phyloP scores from a whole-genome alignment of 2,329 filamentous ascomycete genomes.

The Trichophyton mentagrophytes region DNA sequence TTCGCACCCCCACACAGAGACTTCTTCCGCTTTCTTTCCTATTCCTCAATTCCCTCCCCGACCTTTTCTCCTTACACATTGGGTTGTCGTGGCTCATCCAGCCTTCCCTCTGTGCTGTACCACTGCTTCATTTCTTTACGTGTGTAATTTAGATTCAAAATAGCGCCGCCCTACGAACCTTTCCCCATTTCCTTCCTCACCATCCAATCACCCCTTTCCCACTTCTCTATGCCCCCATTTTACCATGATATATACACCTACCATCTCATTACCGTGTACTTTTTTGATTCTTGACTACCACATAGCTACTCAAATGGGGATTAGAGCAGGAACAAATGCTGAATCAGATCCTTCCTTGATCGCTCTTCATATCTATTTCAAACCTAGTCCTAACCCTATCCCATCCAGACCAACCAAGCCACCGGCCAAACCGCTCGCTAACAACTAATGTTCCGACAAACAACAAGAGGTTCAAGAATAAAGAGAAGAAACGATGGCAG shows the following conservation, averaged over 20 bases:
- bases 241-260: not conserved
- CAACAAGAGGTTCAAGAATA: not conserved
- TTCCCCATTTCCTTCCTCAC: not conserved
- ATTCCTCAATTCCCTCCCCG: not conserved
- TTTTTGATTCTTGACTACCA: not conserved
- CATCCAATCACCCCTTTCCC: not conserved
- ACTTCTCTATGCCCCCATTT: not conserved
- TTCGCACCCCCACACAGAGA: not conserved
- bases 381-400: too few relatives aligned
- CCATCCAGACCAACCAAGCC: not conserved
- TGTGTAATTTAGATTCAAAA: conserved; percentile 5
- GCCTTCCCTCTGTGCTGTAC: not conserved
- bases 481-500: not conserved
- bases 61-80: not conserved
- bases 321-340: not conserved
- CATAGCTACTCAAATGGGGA: not conserved
- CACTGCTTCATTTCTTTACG: not conserved
- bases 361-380: not conserved
- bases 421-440: not conserved
- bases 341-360: not conserved
- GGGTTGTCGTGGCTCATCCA: not conserved
- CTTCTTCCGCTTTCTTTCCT: not conserved
- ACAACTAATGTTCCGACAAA: not conserved
- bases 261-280: not conserved
- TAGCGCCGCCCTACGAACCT: not conserved